These are phyloP conservation scores for Corinectria fuckeliana DNA, from an alignment of 2,329 filamentous ascomycete species.

Conservation along the genomic window DNA sequence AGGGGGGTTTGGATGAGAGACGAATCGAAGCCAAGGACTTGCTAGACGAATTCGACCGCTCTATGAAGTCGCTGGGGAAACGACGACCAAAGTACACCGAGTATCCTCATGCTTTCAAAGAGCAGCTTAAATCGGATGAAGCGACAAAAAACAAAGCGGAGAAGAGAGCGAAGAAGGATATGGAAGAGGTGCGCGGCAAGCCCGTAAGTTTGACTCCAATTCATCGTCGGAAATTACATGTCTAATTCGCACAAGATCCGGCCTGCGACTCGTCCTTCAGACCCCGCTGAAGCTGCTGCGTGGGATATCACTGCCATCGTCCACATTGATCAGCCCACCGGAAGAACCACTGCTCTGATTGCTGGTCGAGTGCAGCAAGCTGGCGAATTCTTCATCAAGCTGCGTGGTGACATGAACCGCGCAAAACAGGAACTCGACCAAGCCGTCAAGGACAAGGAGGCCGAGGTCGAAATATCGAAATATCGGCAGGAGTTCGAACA, in stretches of 20 bases:
- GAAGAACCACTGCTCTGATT: slow-evolving; percentile 48
- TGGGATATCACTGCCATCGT: slow-evolving; percentile 62
- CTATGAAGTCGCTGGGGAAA: slow-evolving; percentile 51
- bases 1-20: slow-evolving; percentile 50
- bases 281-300: slow-evolving; percentile 54
- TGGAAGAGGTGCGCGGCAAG: slow-evolving; percentile 49
- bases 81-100: slow-evolving; percentile 55
- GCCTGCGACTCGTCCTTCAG: slow-evolving; percentile 51
- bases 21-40: slow-evolving; percentile 48
- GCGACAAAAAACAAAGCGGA: slow-evolving; percentile 54
- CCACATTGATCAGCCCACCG: slow-evolving; percentile 51
- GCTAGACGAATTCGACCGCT: slow-evolving; percentile 50
- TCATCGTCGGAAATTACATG: background rate
- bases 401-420: slow-evolving; percentile 56
- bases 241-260: slow-evolving; percentile 43
- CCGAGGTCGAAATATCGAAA: slow-evolving; percentile 44
- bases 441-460: slow-evolving; percentile 50
- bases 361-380: slow-evolving; percentile 58
- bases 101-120: slow-evolving; percentile 55
- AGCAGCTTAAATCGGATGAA: slow-evolving; percentile 55
- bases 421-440: slow-evolving; percentile 54
- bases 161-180: slow-evolving; percentile 52
- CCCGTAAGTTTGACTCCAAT: slow-evolving; percentile 40
- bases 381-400: slow-evolving; percentile 56
- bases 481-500: slow-evolving; percentile 51